Evolutionary conservation across 2,329 filamentous ascomycete genomes (phyloP).

Genomic region (Colletotrichum sp.): DNA sequence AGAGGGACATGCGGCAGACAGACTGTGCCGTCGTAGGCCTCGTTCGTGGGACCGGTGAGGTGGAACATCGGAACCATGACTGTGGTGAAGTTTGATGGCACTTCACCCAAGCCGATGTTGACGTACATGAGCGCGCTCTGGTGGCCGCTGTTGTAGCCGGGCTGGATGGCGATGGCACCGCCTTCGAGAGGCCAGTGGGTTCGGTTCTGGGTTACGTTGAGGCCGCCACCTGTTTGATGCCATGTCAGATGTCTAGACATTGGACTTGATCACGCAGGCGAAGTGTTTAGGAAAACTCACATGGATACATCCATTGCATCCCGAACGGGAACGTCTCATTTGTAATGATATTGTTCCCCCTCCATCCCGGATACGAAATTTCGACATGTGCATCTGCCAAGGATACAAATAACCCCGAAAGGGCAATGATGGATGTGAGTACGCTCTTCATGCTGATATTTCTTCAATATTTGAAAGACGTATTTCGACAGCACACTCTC

Average conservation of each 20-base stretch:
- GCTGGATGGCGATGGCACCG: constrained; percentile 71
- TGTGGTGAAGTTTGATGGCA: constrained; percentile 71
- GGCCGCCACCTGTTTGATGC: constrained; percentile 63
- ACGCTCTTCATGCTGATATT: background rate
- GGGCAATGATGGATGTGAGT: background rate
- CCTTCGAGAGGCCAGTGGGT: constrained; percentile 73
- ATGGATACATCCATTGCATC: constrained; percentile 75
- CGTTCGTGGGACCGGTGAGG: constrained; percentile 65
- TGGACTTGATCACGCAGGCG: no score
- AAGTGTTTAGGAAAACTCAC: constrained; percentile 43
- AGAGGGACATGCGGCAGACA: constrained; percentile 76
- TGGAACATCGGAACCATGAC: constrained; percentile 69
- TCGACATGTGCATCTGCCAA: constrained; percentile 49
- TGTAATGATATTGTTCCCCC: constrained; percentile 67
- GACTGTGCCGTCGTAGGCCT: constrained; percentile 68
- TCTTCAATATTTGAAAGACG: background rate
- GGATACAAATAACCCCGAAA: background rate
- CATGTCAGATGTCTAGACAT: background rate
- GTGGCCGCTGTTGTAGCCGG: constrained; percentile 76
- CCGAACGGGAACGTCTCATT: constrained; percentile 69
- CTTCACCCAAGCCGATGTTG: constrained; percentile 70
- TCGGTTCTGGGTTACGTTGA: constrained; percentile 69
- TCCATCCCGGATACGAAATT: constrained; percentile 68
- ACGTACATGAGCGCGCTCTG: constrained; percentile 71
- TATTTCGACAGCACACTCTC: no score